A percentile compares a stretch with the other conserved stretches of the same genome.
phyloP scores from a whole-genome alignment of 1,284 basidiomycete genomes.

The Tetrapyrgos nigripes region DNA sequence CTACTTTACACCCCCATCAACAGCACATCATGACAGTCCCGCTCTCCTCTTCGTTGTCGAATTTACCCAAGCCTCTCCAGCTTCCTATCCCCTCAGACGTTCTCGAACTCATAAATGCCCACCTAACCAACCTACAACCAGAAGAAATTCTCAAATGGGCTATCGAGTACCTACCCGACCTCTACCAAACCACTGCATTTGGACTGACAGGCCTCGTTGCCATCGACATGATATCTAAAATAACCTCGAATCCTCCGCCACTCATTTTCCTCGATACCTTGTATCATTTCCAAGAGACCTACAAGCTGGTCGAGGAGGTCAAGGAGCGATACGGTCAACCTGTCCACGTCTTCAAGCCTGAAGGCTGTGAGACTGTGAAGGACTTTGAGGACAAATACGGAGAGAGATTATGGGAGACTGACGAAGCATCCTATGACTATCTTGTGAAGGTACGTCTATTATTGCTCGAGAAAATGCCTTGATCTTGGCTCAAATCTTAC shows the following conservation, averaged over 20 bases:
- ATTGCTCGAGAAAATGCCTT: neutral
- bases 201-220: slow-evolving; percentile 92
- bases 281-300: slow-evolving; percentile 95
- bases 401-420: slow-evolving; percentile 85
- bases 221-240: slow-evolving; percentile 90
- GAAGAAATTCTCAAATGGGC: slow-evolving; percentile 89
- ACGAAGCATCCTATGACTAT: slow-evolving; percentile 93
- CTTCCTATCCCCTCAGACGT: slow-evolving; percentile 72
- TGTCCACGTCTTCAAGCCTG: slow-evolving; percentile 84
- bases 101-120: slow-evolving; percentile 73
- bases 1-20: neutral
- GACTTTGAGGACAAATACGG: slow-evolving; percentile 90
- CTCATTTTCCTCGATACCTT: slow-evolving; percentile 96
- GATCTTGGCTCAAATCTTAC: slow-evolving; percentile 8
- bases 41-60: neutral
- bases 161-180: slow-evolving; percentile 73
- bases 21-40: neutral
- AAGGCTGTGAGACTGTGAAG: slow-evolving; percentile 67
- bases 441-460: slow-evolving; percentile 80
- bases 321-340: slow-evolving; percentile 77
- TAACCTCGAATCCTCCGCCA: slow-evolving; percentile 68
- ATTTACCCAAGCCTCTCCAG: slow-evolving; percentile 49
- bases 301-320: slow-evolving; percentile 85
- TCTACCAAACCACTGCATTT: slow-evolving; percentile 94
- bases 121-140: slow-evolving; percentile 75